Evolutionary conservation across 108 stramenopile genomes (phyloP), one percentile per base, ranked within the genome.

Genomic region (Fragilariopsis cylindrus): DNA sequence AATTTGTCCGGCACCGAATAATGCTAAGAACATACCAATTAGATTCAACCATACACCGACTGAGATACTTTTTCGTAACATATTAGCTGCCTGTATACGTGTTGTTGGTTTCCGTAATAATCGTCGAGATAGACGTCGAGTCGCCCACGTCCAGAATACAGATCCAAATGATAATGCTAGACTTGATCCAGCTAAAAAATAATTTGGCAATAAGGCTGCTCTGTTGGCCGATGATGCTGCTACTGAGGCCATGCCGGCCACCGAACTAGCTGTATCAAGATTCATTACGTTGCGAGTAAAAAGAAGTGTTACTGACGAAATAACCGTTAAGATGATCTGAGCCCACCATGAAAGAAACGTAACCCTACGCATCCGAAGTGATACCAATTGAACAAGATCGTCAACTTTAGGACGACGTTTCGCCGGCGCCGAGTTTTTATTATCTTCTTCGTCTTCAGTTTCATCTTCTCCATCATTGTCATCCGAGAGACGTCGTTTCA

Each of bases 291-390:
- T 90, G 0, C 82, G 79, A n/a, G 96, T 88, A 78, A 96, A 96
- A 4, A 89, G 13, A 16, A 96, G 82, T 18, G 88, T 94, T 16
- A 93, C 82, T 46, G 90, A 77, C 46, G 81, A 73, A n/a, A 95
- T 77, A 8, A 81, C 80, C 5, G 91, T 93, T 11, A 94, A 76
- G 45, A 96, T 93, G 0, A 93, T 68, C 76, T 96, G 96, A 11
- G 81, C 60, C 96, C 96, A 96, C 96, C 96, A 96, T 2, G 91
- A 88, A 41, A 92, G 67, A 90, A 91, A 96, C 1, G 85, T 70
- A 5, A 88, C 60, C 1, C 89, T 82, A 4, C 76, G 79, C 4
- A 92, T 70, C 13, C 50, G 60, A 30, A 73, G 39, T n/a, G 89
- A 73, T 4, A 74, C 70, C 44, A 76, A 62, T 41, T 63, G 48